Conservation (phyloP, 805 yeast genomes). For the Teunomyces tritomae region DNA sequence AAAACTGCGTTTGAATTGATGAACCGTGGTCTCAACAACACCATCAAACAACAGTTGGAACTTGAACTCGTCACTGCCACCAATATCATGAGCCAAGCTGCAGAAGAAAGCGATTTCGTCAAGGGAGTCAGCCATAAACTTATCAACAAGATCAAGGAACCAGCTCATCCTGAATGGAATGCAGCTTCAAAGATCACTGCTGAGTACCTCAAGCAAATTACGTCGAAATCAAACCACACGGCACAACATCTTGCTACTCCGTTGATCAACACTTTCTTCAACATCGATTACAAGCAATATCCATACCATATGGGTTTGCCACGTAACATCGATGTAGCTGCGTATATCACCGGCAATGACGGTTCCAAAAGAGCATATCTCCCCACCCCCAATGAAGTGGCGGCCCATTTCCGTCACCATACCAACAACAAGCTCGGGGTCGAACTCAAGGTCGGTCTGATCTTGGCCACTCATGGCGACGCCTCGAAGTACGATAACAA, state of each 20-base stretch:
- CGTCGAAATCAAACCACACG: constrained; percentile 19
- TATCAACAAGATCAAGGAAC: constrained; percentile 56
- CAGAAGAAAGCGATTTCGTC: constrained; percentile 57
- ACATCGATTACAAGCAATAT: constrained; percentile 40
- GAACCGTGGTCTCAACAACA: constrained; percentile 54
- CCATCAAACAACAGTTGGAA: constrained; percentile 64
- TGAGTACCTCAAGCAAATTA: constrained; percentile 18
- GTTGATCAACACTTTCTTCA: constrained; percentile 38
- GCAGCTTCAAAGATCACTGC: constrained; percentile 18
- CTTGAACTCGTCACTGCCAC: constrained; percentile 76
- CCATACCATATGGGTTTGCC: constrained; percentile 83
- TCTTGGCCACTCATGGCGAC: constrained; percentile 58
- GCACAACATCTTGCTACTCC: constrained; percentile 27
- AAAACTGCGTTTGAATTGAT: constrained; percentile 69
- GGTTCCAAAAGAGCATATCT: constrained; percentile 63
- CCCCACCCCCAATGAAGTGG: constrained; percentile 65
- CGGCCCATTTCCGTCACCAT: constrained; percentile 55
- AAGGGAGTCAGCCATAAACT: constrained; percentile 65
- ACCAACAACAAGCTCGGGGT: constrained; percentile 60
- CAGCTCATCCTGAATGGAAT: constrained; percentile 49
- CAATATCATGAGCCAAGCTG: constrained; percentile 58
- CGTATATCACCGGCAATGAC: constrained; percentile 68
- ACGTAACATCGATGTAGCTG: constrained; percentile 58
- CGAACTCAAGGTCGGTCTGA: constrained; percentile 53
- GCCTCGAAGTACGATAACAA: constrained; percentile 38